These are phyloP conservation scores for Miscanthus sacchariflorus DNA, from an alignment of 202 grass and related monocot genomes.

Conservation along the genomic window DNA sequence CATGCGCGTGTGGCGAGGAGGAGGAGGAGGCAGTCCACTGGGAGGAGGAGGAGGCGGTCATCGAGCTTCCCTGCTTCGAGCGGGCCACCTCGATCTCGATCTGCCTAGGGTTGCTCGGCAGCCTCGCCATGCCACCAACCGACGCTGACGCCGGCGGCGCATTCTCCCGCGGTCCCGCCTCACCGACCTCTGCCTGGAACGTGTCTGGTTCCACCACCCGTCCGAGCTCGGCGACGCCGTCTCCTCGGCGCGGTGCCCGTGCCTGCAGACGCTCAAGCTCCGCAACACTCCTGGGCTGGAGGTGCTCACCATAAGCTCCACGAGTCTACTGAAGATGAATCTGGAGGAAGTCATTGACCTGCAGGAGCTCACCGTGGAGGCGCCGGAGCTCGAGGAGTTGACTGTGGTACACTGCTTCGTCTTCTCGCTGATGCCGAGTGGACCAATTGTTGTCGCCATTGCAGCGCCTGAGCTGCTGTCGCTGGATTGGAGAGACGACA, in stretches of 20 bases:
- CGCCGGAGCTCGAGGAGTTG: not conserved
- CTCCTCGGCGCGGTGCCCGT: not conserved
- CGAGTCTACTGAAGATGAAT: not conserved
- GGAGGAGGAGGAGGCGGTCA: not conserved
- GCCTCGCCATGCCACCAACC: not conserved
- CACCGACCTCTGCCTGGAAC: not conserved
- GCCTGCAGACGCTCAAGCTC: not conserved
- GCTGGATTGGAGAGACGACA: not conserved
- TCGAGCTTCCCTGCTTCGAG: conserved; percentile 41
- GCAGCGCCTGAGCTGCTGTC: not conserved
- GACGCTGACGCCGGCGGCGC: not conserved
- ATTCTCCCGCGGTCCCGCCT: conserved; percentile 22
- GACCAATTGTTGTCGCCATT: not conserved
- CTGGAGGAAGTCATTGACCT: not conserved
- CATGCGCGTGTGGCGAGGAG: not conserved
- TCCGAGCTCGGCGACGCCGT: conserved; percentile 11
- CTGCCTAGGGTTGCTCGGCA: not conserved
- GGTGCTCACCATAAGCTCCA: not conserved
- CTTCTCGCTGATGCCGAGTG: not conserved
- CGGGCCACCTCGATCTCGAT: not conserved
- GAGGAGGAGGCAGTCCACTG: not conserved
- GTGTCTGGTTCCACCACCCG: not conserved
- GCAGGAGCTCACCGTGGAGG: not conserved
- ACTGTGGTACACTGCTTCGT: not conserved
- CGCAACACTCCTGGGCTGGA: not conserved